Percentiles rank a stretch among this genome's conserved stretches.
Conservation (phyloP, 2,329 filamentous ascomycete species). For the Hypoxylon sp. region DNA sequence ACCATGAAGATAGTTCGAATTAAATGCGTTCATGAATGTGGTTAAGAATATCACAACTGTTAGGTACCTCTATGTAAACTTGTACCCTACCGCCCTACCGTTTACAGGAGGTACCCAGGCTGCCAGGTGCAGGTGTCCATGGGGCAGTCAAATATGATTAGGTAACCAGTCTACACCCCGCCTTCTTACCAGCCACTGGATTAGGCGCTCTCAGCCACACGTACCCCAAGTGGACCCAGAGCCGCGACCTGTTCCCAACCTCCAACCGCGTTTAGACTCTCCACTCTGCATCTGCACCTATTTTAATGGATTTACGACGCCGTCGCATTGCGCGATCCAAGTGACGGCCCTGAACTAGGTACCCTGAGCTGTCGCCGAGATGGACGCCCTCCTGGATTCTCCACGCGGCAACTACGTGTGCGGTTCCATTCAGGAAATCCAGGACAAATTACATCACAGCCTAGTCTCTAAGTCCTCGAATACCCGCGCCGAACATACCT, state of each 20-base stretch:
- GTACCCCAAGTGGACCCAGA: slow-evolving; percentile 9
- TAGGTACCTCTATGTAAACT: no score
- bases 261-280: slow-evolving; percentile 37
- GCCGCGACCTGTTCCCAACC: slow-evolving; percentile 22
- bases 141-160: no score
- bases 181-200: background rate
- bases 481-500: slow-evolving; percentile 66
- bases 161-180: no score
- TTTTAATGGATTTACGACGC: slow-evolving; percentile 15
- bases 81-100: no score
- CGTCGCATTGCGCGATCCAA: slow-evolving; percentile 25
- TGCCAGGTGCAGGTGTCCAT: no score
- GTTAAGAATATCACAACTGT: no score
- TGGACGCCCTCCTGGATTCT: slow-evolving; percentile 54
- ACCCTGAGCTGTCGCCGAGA: slow-evolving; percentile 32
- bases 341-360: slow-evolving; percentile 3
- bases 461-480: slow-evolving; percentile 62
- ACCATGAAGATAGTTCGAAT: background rate
- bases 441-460: slow-evolving; percentile 59
- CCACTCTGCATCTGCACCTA: slow-evolving; percentile 25
- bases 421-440: slow-evolving; percentile 63
- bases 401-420: slow-evolving; percentile 53
- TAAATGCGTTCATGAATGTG: no score
- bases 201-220: slow-evolving; percentile 6
- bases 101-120: no score